Evolutionary conservation across 208 protist genomes (phyloP), one percentile per base, ranked within the genome.

Genomic region (Phytomonas francai): DNA sequence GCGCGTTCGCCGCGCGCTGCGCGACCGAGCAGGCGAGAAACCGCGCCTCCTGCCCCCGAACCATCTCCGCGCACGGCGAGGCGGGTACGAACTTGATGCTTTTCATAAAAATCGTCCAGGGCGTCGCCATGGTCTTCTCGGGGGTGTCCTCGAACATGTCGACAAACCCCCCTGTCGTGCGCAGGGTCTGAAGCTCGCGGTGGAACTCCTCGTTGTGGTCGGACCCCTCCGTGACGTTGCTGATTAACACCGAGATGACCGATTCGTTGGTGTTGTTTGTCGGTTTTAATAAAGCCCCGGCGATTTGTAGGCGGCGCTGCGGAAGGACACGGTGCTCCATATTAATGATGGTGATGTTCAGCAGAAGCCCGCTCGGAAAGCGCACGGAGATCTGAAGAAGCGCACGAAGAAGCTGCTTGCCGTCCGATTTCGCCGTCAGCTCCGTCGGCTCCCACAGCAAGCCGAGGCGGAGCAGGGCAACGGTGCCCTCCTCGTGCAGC

Each of bases 101-200:
- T 66, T 84, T 84, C 68, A 90, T 64, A 84, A 86, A 95, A 63
- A 91, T 57, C 22, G 74, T 68, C 84, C 86, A 95, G 32, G 81
- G 70, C 58, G 73, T 70, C 70, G 68, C 65, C 28, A 59, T 70
- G 11, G 64, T 67, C 34, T 68, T 75, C 74, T 91, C 88, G 60
- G 72, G 30, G 5, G 68, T 68, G 57, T 94, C 86, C 72, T 91
- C 87, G 42, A 87, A 67, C 59, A 85, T 74, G 66, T 95, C 89
- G 12, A 74, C 74, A 51, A 88, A 95, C 28, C 86, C 86, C 32
- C 70, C 68, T 22, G 66, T 76, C 0, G 68, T 63, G 39, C 85
- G 84, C 69, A 70, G 68, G 0, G 72, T 69, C 59, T 78, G 76
- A 14, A 87, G 62, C 63, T 88, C 85, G 25, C 74, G 78, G 73